phyloP scores from a whole-genome alignment of 257 asterid species.

The Nicotiana benthamiana region DNA sequence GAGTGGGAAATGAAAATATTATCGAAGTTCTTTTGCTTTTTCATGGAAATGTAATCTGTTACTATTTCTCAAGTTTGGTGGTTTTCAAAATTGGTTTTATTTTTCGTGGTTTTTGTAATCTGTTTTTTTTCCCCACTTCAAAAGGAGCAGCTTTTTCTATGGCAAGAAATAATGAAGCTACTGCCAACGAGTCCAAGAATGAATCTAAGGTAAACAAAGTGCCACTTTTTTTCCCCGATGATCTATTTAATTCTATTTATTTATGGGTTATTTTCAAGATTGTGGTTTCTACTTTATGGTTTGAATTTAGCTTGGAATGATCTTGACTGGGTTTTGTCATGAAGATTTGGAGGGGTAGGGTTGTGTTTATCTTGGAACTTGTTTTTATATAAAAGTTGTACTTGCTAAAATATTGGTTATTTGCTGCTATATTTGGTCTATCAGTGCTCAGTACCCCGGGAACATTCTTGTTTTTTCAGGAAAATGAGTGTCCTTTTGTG shows the following conservation, averaged over 20 bases:
- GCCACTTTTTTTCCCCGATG: not conserved
- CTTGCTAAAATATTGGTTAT: not conserved
- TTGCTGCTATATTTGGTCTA: not conserved
- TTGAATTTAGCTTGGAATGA: not conserved
- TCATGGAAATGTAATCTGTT: conserved; percentile 9
- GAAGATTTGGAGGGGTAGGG: not conserved
- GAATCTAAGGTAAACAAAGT: conserved; percentile 8
- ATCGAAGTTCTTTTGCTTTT: not conserved
- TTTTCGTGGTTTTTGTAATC: not conserved
- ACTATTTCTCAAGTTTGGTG: not conserved
- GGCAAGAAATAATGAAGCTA: conserved; percentile 14
- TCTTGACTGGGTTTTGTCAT: not conserved
- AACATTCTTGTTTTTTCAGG: not conserved
- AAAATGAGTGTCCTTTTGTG: conserved; percentile 1
- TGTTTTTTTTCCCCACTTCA: not conserved
- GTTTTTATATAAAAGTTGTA: not conserved
- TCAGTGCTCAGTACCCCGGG: not conserved
- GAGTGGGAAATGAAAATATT: not conserved
- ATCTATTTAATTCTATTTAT: not conserved
- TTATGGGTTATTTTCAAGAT: not conserved
- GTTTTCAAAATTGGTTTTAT: not conserved
- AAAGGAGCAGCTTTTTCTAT: not conserved
- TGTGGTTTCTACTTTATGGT: not conserved
- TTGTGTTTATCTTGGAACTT: not conserved
- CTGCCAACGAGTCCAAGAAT: conserved; percentile 14